Evolutionary conservation across 176 grass and related monocot genomes (phyloP), one percentile per base, ranked within the genome.

Genomic region (Bolboschoenus planiculmis): DNA sequence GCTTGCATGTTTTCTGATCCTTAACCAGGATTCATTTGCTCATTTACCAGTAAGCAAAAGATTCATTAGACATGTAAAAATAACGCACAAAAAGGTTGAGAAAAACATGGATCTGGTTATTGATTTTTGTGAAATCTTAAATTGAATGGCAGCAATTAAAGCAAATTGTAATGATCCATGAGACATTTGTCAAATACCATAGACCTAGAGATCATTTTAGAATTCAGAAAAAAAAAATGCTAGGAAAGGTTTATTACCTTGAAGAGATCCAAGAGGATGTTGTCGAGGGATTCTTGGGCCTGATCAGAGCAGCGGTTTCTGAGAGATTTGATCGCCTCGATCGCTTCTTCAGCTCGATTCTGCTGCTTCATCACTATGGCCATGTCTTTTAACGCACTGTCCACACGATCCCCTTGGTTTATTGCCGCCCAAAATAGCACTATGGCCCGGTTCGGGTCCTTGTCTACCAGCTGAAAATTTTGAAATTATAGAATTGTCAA

Each of bases 331-430:
- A 98, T 95, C 64, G 96, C 96, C 83, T 98, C 96, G 54, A 98
- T 91, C 18, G 94, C 93, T 85, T 99, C 93, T 87, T 99, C 96
- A 31, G 96, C 93, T 33, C 96, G 87, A 85, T 99, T 99, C 83
- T 99, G 93, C 89, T 99, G 96, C 89, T 99, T 99, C 96, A 99
- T 99, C 7, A 95, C 96, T 74, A 95, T 99, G 51, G 96, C 96
- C 96, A 99, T 99, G 86, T 99, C 93, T 88, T 99, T 95, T 80
- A 99, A 91, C 48, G 96, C 96, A 87, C 96, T 95, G 84, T 99
- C 93, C 14, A 99, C 96, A 6, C 96, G 79, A 85, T 99, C 96
- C 20, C 92, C 89, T 58, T 88, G 67, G 46, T 99, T 99, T 87
- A 99, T 99, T 50, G 96, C 96, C 3, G 84, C 83, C 96, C 93